Conservation (phyloP, 2,329 filamentous ascomycete species). For the Bipolaris bicolor region DNA sequence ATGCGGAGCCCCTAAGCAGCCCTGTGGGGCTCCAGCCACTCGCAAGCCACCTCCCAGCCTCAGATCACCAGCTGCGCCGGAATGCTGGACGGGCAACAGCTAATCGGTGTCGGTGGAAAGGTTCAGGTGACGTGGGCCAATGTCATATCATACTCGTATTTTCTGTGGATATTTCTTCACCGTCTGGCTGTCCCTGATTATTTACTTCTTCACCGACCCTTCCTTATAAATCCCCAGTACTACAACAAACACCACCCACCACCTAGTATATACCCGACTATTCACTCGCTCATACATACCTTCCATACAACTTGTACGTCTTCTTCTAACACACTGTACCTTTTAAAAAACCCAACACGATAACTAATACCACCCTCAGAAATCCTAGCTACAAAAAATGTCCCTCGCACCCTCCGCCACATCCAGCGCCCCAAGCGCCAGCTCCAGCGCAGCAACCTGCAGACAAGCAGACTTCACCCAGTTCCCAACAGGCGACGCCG, state of each 20-base stretch:
- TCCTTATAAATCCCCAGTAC: not conserved
- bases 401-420: slow-evolving; percentile 25
- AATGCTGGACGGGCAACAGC: slow-evolving; percentile 1
- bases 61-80: slow-evolving; percentile 12
- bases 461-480: slow-evolving; percentile 30
- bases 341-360: too few species aligned
- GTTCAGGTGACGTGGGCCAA: slow-evolving; percentile 14
- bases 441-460: slow-evolving; percentile 29
- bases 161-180: slow-evolving; percentile 5
- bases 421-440: slow-evolving; percentile 16
- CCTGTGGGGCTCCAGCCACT: slow-evolving; percentile 22
- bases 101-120: slow-evolving; percentile 4
- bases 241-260: not conserved
- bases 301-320: not conserved
- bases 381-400: slow-evolving; percentile 15
- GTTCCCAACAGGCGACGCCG: slow-evolving; percentile 37
- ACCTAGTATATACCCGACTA: not conserved
- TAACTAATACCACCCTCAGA: not conserved
- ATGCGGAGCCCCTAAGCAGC: slow-evolving; percentile 25
- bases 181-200: not conserved
- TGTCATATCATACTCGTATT: not conserved
- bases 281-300: too few species aligned
- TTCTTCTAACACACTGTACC: too few species aligned
- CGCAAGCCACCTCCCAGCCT: slow-evolving; percentile 13
- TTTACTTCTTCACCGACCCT: not conserved